Evolutionary conservation across 1,284 basidiomycete species (phyloP).

Genomic region (Agaricales sp.): DNA sequence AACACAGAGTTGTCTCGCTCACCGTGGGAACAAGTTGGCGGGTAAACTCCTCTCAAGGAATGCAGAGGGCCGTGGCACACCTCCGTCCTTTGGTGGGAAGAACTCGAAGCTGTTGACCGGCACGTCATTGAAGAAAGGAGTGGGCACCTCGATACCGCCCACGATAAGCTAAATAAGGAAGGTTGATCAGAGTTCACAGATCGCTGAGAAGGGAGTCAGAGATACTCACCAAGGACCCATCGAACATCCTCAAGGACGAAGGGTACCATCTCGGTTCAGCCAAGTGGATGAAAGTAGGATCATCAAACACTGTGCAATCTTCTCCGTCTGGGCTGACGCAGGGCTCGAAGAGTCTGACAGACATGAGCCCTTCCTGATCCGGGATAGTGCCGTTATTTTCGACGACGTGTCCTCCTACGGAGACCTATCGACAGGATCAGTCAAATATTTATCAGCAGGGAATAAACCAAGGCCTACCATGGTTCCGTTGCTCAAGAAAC

Average conservation of each 20-base stretch:
- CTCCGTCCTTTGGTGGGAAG: conserved; percentile 39
- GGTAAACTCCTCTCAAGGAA: conserved; percentile 36
- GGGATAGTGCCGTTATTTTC: conserved; percentile 19
- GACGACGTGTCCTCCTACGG: conserved; percentile 24
- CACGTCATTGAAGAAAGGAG: conserved; percentile 28
- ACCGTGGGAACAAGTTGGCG: conserved; percentile 33
- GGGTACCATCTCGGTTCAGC: conserved; percentile 34
- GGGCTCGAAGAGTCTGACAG: conserved; percentile 29
- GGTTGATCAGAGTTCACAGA: conserved; percentile 11
- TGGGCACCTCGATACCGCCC: conserved; percentile 26
- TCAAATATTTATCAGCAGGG: conserved; percentile 7
- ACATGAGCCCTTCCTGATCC: conserved; percentile 21
- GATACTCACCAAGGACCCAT: conserved; percentile 22
- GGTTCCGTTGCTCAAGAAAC: conserved; percentile 36
- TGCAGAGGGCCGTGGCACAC: conserved; percentile 30
- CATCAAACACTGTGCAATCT: conserved; percentile 29
- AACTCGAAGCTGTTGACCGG: conserved; percentile 42
- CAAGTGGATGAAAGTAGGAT: conserved; percentile 26
- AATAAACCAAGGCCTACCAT: conserved; percentile 22
- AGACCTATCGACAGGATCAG: conserved; percentile 21
- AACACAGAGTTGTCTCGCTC: conserved; percentile 4
- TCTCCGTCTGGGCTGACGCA: conserved; percentile 24
- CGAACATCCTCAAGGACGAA: conserved; percentile 28
- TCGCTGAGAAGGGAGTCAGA: not conserved
- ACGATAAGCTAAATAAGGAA: conserved; percentile 24